A percentile compares a stretch with the other conserved stretches of the same genome.
Conservation (phyloP, 192 early-diverging fungal species). For the Coemansia sp. region DNA sequence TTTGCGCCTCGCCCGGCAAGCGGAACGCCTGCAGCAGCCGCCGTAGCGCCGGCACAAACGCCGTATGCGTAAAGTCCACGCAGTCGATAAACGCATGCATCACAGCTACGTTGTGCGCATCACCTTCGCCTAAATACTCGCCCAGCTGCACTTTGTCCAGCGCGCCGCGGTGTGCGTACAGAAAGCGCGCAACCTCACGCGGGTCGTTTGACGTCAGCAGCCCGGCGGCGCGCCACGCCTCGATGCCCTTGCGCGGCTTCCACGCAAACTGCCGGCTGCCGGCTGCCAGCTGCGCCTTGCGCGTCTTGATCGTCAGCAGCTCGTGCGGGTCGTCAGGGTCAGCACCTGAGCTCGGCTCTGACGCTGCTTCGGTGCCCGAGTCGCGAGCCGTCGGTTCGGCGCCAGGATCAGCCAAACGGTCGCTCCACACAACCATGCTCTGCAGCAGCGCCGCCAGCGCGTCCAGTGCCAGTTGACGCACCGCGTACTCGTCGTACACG, state of each 20-base stretch:
- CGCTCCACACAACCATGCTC: conserved; percentile 68
- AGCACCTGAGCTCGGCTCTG: not conserved
- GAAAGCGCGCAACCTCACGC: conserved; percentile 69
- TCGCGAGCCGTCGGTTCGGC: not conserved
- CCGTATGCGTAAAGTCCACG: conserved; percentile 72
- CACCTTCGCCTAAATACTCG: conserved; percentile 91
- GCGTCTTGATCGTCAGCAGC: conserved; percentile 77
- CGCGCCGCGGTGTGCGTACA: conserved; percentile 60
- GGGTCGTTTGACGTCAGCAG: conserved; percentile 69
- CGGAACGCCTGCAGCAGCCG: conserved; percentile 84
- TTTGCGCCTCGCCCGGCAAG: conserved; percentile 90
- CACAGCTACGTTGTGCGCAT: conserved; percentile 84
- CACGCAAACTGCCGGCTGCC: conserved; percentile 5
- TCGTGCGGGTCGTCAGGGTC: conserved; percentile 78
- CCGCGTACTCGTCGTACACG: conserved; percentile 44
- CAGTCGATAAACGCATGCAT: conserved; percentile 98
- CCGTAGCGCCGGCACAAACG: conserved; percentile 78
- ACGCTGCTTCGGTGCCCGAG: conserved; percentile 14
- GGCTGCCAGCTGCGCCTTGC: conserved; percentile 76
- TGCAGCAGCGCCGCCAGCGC: conserved; percentile 60
- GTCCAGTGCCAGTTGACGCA: conserved; percentile 61
- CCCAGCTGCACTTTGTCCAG: conserved; percentile 86
- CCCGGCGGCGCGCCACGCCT: conserved; percentile 63
- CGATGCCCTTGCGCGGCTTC: conserved; percentile 66
- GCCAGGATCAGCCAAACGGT: conserved; percentile 32